phyloP scores from a whole-genome alignment of 1,284 basidiomycete species.

The Trichosporon sp. region DNA sequence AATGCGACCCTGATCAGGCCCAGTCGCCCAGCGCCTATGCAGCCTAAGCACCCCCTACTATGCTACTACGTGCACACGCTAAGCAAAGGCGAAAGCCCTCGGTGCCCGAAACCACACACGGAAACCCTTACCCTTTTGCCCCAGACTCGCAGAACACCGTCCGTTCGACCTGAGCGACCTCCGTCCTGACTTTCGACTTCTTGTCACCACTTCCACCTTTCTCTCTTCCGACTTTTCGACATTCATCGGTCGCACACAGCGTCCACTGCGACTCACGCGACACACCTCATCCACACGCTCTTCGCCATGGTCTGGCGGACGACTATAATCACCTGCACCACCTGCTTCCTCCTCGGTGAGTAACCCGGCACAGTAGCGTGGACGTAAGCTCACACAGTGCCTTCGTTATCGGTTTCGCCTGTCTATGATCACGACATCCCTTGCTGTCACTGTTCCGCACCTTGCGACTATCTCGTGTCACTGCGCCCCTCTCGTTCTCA shows the following conservation, averaged over 20 bases:
- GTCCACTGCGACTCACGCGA: neutral
- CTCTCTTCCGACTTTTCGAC: neutral
- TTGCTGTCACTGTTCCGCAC: too few species aligned
- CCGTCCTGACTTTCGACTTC: neutral
- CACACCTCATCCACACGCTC: neutral
- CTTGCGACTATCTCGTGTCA: neutral
- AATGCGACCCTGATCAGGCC: neutral
- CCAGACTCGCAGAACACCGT: neutral
- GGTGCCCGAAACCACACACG: neutral
- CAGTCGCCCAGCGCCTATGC: neutral
- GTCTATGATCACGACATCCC: neutral
- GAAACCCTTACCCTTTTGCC: neutral
- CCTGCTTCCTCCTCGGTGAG: constrained; percentile 53
- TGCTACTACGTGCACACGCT: neutral
- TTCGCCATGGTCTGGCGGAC: constrained; percentile 52
- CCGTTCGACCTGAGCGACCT: too few species aligned
- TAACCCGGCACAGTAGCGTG: neutral
- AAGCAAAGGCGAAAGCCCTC: neutral
- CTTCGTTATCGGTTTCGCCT: neutral
- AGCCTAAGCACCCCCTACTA: too few species aligned
- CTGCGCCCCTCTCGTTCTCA: neutral
- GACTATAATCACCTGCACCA: constrained; percentile 46
- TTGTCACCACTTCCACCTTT: neutral
- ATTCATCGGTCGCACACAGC: neutral
- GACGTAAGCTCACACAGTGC: neutral